Conservation (phyloP, 768 basidiomycete species). For the Boletus rex-veris region DNA sequence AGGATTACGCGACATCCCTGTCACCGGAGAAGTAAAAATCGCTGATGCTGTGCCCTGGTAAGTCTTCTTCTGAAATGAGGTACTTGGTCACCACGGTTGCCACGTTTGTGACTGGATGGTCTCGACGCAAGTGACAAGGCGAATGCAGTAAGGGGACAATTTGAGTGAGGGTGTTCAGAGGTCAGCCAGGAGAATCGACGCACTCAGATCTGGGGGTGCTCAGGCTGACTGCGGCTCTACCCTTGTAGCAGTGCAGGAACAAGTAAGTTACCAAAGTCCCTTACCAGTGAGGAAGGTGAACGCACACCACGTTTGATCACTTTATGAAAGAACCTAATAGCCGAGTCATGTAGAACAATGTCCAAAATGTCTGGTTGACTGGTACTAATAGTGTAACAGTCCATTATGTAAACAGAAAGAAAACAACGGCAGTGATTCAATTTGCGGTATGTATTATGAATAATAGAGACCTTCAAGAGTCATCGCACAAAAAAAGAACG, state of each 20-base stretch:
- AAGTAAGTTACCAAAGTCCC: conserved; percentile 1
- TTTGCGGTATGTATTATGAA: too few species aligned
- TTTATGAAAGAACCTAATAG: too few species aligned
- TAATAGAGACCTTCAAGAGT: neutral
- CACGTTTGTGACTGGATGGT: neutral
- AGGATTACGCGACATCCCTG: conserved; percentile 18
- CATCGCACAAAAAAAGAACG: neutral
- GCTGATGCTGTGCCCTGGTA: conserved; percentile 20
- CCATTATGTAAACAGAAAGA: neutral
- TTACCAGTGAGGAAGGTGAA: neutral
- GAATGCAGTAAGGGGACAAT: neutral
- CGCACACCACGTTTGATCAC: conserved; percentile 3
- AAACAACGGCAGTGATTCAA: neutral
- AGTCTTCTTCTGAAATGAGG: neutral
- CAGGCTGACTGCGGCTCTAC: too few species aligned
- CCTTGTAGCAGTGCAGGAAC: too few species aligned
- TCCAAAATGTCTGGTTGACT: too few species aligned
- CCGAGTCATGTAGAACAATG: too few species aligned
- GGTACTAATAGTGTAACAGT: too few species aligned
- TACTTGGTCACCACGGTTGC: conserved; percentile 1
- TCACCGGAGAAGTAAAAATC: conserved; percentile 19
- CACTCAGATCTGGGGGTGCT: neutral
- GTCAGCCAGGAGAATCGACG: neutral
- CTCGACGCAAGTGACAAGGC: neutral
- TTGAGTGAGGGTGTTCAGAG: neutral